Percentiles rank a stretch among this genome's conserved stretches.
These are phyloP conservation scores for Blastobotrys mokoenaii DNA, from an alignment of 805 yeast species.

Conservation along the genomic window DNA sequence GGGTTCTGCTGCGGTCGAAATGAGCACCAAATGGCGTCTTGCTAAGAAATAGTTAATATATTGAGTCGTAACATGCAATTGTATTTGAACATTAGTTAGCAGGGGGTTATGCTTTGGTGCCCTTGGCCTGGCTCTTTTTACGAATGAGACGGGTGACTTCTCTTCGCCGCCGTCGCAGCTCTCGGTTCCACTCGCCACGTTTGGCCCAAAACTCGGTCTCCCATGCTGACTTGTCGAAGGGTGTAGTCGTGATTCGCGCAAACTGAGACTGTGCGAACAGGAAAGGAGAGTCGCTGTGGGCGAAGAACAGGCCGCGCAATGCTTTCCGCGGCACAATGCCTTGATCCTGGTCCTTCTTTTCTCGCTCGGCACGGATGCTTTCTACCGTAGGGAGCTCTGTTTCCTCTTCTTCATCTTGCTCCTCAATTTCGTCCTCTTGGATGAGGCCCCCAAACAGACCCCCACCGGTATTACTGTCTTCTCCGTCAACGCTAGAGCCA, in stretches of 20 bases:
- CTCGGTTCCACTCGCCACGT: conserved; percentile 72
- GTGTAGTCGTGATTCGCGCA: conserved; percentile 28
- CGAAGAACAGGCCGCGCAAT: conserved; percentile 51
- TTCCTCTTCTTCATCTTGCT: conserved; percentile 5
- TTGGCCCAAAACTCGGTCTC: conserved; percentile 74
- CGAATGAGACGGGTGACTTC: conserved; percentile 57
- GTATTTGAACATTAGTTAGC: background rate
- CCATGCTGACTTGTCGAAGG: conserved; percentile 41
- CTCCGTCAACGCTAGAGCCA: too few species aligned
- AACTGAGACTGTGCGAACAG: conserved; percentile 77
- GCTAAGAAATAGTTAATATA: background rate
- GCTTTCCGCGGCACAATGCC: background rate
- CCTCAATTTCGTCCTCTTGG: conserved; percentile 7
- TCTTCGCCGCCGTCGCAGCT: conserved; percentile 64
- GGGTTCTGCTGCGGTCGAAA: conserved; percentile 99
- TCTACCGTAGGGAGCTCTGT: background rate
- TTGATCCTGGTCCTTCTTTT: background rate
- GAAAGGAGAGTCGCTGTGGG: conserved; percentile 81
- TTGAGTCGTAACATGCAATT: background rate
- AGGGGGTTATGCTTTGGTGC: background rate
- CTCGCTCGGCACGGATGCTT: background rate
- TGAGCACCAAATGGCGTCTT: conserved; percentile 39
- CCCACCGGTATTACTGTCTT: background rate
- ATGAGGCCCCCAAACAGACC: conserved; percentile 1
- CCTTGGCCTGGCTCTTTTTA: conserved; percentile 28